Percentiles rank a stretch among this genome's conserved stretches.
Evolutionary conservation across 352 stramenopile species (phyloP).

Genomic region (Pythium utonaiense): DNA sequence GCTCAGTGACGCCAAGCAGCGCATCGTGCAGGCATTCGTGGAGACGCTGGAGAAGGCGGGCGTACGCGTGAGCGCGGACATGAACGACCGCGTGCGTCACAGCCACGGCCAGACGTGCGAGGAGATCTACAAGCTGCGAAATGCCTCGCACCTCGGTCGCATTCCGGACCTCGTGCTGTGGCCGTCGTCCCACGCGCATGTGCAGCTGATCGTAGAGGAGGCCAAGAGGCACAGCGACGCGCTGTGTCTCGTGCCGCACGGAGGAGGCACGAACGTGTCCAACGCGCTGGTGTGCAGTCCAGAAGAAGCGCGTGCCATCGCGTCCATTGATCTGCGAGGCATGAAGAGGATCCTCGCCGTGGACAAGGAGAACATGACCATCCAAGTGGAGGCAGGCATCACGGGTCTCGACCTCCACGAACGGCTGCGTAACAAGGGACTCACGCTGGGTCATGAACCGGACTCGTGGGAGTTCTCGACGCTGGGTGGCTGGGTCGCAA

Average conservation of each 20-base stretch:
- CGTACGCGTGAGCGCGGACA: conserved; percentile 32
- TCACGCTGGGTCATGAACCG: conserved; percentile 91
- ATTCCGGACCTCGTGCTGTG: conserved; percentile 92
- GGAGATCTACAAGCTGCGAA: conserved; percentile 58
- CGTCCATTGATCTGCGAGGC: conserved; percentile 92
- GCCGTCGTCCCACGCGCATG: conserved; percentile 75
- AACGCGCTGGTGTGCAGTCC: conserved; percentile 57
- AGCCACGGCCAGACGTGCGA: conserved; percentile 72
- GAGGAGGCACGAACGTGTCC: conserved; percentile 91
- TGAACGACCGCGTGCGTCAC: conserved; percentile 63
- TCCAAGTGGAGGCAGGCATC: conserved; percentile 88
- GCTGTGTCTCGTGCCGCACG: conserved; percentile 93
- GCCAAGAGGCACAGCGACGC: conserved; percentile 46
- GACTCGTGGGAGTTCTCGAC: conserved; percentile 94
- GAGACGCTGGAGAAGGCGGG: conserved; percentile 19
- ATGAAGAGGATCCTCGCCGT: conserved; percentile 78
- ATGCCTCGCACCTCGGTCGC: conserved; percentile 40
- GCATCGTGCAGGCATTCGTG: conserved; percentile 35
- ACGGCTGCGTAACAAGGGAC: conserved; percentile 73
- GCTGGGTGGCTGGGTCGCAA: conserved; percentile 91
- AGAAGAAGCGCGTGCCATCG: conserved; percentile 83
- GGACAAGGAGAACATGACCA: conserved; percentile 85
- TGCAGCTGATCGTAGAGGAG: conserved; percentile 76
- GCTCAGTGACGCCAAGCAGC: conserved; percentile 12
- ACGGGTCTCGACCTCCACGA: conserved; percentile 88